These are phyloP conservation scores for Naganishia vaughanmartiniae DNA, from an alignment of 768 basidiomycete species.

Conservation along the genomic window DNA sequence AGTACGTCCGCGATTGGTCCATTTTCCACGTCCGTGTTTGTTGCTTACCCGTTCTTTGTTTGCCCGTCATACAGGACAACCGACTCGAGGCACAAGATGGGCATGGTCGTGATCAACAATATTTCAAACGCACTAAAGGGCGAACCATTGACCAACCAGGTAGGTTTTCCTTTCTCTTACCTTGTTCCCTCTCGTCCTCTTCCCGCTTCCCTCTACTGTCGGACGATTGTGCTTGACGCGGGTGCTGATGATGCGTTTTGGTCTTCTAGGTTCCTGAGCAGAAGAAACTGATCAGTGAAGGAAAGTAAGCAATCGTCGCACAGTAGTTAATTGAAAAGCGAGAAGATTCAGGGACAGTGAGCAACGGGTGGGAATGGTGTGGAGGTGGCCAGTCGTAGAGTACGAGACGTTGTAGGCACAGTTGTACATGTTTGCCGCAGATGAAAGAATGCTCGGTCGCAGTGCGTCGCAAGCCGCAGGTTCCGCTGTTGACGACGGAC, in stretches of 20 bases:
- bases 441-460: no score
- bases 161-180: constrained; percentile 1
- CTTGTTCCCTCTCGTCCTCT: background rate
- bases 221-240: no score
- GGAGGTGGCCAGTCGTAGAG: background rate
- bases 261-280: constrained; percentile 10
- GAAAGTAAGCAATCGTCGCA: background rate
- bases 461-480: no score
- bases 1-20: constrained; percentile 19
- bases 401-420: background rate
- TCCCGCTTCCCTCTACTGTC: no score
- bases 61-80: constrained; percentile 8
- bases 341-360: no score
- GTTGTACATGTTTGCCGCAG: no score
- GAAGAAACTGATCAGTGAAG: constrained; percentile 22
- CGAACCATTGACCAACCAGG: constrained; percentile 43
- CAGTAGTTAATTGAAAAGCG: no score
- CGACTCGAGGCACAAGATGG: constrained; percentile 39
- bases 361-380: no score
- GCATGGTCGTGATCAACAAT: constrained; percentile 42
- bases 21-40: no score
- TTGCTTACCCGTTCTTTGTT: background rate
- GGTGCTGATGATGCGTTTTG: background rate
- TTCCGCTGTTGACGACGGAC: no score
- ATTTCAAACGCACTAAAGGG: constrained; percentile 41